Percentiles rank a stretch among this genome's conserved stretches.
These are phyloP conservation scores for Xerocomus minutiporus DNA, from an alignment of 1,284 basidiomycete species.

Conservation along the genomic window DNA sequence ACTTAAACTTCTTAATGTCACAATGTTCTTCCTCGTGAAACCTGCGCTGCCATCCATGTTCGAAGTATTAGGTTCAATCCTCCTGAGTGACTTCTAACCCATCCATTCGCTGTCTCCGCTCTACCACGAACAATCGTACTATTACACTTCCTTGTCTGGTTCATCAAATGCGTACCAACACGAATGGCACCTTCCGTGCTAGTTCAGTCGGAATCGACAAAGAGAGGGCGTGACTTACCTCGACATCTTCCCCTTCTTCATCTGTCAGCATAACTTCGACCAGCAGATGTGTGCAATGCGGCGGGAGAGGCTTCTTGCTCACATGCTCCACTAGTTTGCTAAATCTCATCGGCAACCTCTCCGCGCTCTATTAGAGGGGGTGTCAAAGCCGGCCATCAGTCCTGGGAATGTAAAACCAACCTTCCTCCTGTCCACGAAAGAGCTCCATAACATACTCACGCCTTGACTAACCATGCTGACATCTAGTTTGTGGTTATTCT, in stretches of 20 bases:
- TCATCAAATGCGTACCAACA: constrained; percentile 51
- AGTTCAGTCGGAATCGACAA: background rate
- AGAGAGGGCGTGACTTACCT: constrained; percentile 43
- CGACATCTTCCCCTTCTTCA: constrained; percentile 84
- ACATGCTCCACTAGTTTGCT: constrained; percentile 89
- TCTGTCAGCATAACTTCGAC: constrained; percentile 95
- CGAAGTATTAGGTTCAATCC: background rate
- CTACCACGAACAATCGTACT: constrained; percentile 3
- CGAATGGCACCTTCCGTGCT: constrained; percentile 59
- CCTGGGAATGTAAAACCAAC: constrained; percentile 33
- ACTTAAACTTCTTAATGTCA: constrained; percentile 8
- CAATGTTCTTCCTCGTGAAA: background rate
- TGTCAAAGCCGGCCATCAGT: constrained; percentile 1
- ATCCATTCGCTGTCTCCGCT: background rate
- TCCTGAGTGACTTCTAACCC: background rate
- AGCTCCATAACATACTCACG: constrained; percentile 97
- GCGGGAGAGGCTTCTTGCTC: constrained; percentile 86
- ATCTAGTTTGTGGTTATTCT: constrained; percentile 80
- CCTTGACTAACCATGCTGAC: constrained; percentile 96
- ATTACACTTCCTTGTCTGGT: constrained; percentile 1
- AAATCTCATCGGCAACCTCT: constrained; percentile 86
- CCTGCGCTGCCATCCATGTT: background rate
- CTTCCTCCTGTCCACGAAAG: constrained; percentile 90
- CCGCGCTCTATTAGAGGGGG: constrained; percentile 59
- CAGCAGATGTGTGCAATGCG: constrained; percentile 77